Percentiles rank a stretch among this genome's conserved stretches.
These are phyloP conservation scores for Talaromyces sp. DNA, from an alignment of 2,329 filamentous ascomycete genomes.

Conservation along the genomic window DNA sequence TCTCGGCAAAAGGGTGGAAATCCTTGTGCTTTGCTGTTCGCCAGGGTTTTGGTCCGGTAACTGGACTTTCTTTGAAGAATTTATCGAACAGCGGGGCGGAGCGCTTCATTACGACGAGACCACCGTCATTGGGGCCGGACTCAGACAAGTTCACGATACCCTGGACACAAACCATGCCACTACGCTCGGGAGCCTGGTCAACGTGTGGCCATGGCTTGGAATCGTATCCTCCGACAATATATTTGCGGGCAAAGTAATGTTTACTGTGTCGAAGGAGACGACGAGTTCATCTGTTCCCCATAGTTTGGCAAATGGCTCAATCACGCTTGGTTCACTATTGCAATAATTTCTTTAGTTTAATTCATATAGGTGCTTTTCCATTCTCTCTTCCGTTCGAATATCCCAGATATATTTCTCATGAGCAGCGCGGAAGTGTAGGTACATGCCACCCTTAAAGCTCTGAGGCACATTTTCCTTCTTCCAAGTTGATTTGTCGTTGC, in stretches of 20 bases:
- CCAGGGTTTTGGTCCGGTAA: not conserved
- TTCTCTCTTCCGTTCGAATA: conserved; percentile 29
- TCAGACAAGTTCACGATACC: conserved; percentile 23
- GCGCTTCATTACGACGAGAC: not conserved
- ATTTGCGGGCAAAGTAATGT: conserved; percentile 43
- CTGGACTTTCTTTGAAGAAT: not conserved
- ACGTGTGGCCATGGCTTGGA: conserved; percentile 12
- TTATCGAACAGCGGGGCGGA: not conserved
- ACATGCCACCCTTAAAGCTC: conserved; percentile 35
- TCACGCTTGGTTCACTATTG: conserved; percentile 27
- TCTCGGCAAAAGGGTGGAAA: not conserved
- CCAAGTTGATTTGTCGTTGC: conserved; percentile 40
- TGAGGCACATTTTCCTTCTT: conserved; percentile 44
- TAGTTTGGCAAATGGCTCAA: conserved; percentile 43
- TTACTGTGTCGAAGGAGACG: conserved; percentile 34
- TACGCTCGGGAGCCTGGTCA: conserved; percentile 7
- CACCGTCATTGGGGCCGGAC: conserved; percentile 12
- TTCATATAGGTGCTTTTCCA: not conserved
- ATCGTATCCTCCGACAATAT: conserved; percentile 26
- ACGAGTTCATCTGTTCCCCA: conserved; percentile 35
- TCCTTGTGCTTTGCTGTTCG: not conserved
- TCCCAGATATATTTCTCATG: conserved; percentile 49
- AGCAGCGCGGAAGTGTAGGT: conserved; percentile 35
- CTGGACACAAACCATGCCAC: conserved; percentile 21
- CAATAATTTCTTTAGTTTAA: not conserved